phyloP scores from a whole-genome alignment of 768 basidiomycete genomes.

The Pisolithus albus region DNA sequence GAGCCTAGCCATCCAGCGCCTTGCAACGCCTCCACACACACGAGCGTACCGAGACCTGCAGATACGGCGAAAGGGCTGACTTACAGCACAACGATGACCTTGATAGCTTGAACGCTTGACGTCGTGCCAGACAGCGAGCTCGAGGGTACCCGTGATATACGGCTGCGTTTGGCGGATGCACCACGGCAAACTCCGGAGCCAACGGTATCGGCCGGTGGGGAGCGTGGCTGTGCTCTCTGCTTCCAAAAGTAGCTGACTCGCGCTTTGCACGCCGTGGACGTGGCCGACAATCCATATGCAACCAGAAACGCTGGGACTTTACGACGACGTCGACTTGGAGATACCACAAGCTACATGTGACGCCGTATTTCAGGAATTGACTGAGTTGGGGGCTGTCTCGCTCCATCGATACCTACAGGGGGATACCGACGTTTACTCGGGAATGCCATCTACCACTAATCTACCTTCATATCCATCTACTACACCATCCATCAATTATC shows the following conservation, averaged over 20 bases:
- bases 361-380: slow-evolving; percentile 22
- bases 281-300: too few species aligned
- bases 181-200: too few species aligned
- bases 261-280: too few species aligned
- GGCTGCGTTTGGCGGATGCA: too few species aligned
- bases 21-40: too few species aligned
- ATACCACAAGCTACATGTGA: slow-evolving; percentile 13
- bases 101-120: too few species aligned
- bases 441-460: neutral
- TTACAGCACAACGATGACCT: neutral
- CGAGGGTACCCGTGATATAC: too few species aligned
- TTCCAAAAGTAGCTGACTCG: too few species aligned
- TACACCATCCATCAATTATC: neutral
- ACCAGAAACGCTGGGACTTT: neutral
- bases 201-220: too few species aligned
- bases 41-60: too few species aligned
- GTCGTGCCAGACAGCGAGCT: too few species aligned
- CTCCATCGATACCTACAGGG: slow-evolving; percentile 22
- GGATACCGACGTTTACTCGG: neutral
- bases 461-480: neutral
- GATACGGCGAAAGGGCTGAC: neutral
- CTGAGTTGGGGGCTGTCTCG: slow-evolving; percentile 21
- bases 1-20: neutral
- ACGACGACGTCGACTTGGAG: neutral
- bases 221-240: too few species aligned